Evolutionary conservation across 495 filamentous ascomycete species (phyloP).

Genomic region (Neurospora sp.): DNA sequence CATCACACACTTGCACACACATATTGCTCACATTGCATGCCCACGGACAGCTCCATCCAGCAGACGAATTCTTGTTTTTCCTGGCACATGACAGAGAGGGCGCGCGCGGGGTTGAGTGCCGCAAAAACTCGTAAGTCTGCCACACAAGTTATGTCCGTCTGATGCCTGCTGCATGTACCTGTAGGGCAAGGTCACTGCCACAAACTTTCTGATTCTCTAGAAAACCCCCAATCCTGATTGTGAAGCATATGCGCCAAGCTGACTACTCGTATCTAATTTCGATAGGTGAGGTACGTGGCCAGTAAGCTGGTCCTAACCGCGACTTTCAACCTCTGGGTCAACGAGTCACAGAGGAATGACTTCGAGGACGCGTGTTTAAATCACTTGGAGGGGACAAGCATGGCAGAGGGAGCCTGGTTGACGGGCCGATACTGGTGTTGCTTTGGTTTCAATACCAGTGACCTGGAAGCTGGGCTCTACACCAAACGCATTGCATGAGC

Average conservation of each 20-base stretch:
- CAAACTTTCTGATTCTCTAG: neutral
- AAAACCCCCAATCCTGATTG: neutral
- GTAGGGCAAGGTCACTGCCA: neutral
- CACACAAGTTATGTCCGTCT: neutral
- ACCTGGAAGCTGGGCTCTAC: neutral
- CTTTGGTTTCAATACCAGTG: neutral
- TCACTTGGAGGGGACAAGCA: neutral
- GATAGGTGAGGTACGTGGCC: neutral
- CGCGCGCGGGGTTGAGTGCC: neutral
- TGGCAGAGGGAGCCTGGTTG: neutral
- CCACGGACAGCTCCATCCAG: neutral
- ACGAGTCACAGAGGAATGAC: neutral
- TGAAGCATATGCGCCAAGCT: neutral
- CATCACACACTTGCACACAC: no score
- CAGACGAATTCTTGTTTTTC: neutral
- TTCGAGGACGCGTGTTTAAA: neutral
- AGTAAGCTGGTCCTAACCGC: neutral
- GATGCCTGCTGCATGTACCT: neutral
- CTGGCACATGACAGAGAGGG: neutral
- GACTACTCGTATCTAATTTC: neutral
- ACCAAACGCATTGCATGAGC: neutral
- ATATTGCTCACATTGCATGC: no score
- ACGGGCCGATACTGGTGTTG: neutral
- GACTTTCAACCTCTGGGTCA: neutral
- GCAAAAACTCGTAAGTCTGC: neutral